A percentile compares a stretch with the other conserved stretches of the same genome.
phyloP scores from a whole-genome alignment of 768 basidiomycete species.

The Filobasidium floriforme region DNA sequence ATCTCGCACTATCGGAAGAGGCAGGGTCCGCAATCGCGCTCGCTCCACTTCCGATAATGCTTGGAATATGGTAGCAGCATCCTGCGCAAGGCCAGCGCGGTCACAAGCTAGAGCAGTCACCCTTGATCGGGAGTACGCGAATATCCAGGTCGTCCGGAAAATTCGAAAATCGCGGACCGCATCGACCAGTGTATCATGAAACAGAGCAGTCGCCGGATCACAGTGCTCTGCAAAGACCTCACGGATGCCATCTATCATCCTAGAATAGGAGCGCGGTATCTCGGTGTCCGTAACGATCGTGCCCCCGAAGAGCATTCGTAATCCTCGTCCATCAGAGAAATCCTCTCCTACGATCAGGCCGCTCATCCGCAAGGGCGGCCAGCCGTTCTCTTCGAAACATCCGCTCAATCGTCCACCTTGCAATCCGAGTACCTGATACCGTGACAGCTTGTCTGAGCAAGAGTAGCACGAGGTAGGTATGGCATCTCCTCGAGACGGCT shows the following conservation, averaged over 20 bases:
- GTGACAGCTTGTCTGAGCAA: constrained; percentile 21
- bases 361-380: constrained; percentile 6
- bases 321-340: constrained; percentile 1
- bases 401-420: constrained; percentile 19
- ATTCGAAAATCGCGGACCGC: not conserved
- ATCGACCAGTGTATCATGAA: not conserved
- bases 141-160: not conserved
- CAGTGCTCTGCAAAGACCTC: not conserved
- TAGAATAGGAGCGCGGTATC: not conserved
- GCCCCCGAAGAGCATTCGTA: constrained; percentile 14
- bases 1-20: constrained; percentile 14
- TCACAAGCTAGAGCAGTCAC: too few relatives aligned
- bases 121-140: constrained; percentile 2
- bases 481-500: constrained; percentile 23
- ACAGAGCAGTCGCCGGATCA: not conserved
- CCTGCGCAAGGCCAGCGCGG: not conserved
- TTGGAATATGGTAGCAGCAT: not conserved
- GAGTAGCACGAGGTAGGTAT: constrained; percentile 16
- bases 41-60: not conserved
- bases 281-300: not conserved
- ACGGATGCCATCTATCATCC: constrained; percentile 3
- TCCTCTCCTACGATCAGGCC: constrained; percentile 23
- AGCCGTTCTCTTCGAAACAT: constrained; percentile 2
- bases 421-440: constrained; percentile 18
- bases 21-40: constrained; percentile 3